Percentiles rank a stretch among this genome's conserved stretches.
These are phyloP conservation scores for Trametes maxima DNA, from an alignment of 768 basidiomycete genomes.

Conservation along the genomic window DNA sequence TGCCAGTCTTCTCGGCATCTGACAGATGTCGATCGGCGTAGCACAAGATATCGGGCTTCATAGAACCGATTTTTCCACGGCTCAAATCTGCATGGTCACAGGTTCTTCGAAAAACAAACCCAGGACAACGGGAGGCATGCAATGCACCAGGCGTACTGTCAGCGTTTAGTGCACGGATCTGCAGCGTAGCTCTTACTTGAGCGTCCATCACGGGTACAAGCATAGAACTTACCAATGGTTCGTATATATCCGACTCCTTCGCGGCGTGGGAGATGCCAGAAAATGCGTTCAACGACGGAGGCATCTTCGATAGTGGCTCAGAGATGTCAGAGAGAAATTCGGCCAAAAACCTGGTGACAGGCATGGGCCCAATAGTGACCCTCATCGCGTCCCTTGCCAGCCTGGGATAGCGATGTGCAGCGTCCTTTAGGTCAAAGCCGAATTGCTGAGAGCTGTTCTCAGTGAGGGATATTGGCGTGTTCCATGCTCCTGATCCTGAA, in stretches of 20 bases:
- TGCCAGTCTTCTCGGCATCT: neutral
- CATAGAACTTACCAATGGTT: neutral
- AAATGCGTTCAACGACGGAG: neutral
- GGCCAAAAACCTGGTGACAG: neutral
- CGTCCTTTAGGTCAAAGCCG: neutral
- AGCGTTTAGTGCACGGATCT: neutral
- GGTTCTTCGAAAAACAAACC: neutral
- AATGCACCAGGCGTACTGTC: neutral
- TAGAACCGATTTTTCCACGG: neutral
- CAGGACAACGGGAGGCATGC: neutral
- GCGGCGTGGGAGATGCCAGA: neutral
- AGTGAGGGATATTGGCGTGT: neutral
- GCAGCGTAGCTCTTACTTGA: no score
- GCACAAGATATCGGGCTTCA: constrained; percentile 3
- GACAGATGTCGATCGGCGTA: neutral
- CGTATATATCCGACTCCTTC: neutral
- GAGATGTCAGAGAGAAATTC: neutral
- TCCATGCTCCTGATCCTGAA: constrained; percentile 7
- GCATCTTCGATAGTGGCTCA: neutral
- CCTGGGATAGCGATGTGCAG: neutral
- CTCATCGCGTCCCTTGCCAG: neutral
- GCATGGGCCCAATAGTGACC: constrained; percentile 8
- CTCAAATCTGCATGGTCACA: neutral
- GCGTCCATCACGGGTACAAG: no score
- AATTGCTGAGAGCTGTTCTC: constrained; percentile 5